Evolutionary conservation across 164 flowering plant genomes (phyloP).

Genomic region (Nelumbo lutea): DNA sequence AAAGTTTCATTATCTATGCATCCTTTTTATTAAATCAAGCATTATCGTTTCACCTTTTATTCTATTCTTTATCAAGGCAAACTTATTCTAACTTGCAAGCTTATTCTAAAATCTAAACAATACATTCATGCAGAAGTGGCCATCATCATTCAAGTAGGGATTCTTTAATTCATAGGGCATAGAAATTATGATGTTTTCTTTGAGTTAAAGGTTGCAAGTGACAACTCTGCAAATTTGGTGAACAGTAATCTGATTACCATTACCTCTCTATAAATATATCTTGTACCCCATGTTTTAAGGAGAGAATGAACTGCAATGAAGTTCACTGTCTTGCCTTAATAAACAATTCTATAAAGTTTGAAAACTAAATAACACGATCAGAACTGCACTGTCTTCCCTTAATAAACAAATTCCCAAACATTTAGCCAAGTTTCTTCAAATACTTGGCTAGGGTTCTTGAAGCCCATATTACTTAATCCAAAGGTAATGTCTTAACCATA

Average conservation of each 20-base stretch:
- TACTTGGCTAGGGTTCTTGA: neutral
- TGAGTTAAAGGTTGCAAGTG: no score
- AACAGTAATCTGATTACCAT: no score
- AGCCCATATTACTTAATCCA: neutral
- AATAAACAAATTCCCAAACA: neutral
- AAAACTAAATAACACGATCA: neutral
- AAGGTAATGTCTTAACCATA: neutral
- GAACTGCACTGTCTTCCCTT: neutral
- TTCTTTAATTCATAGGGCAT: no score
- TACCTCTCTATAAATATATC: no score
- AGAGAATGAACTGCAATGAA: no score
- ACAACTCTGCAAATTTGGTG: no score
- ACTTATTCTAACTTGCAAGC: neutral
- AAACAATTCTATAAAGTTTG: neutral
- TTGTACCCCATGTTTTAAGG: no score
- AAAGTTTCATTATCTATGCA: neutral
- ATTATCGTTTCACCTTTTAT: neutral
- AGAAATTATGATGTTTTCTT: no score
- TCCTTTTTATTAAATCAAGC: neutral
- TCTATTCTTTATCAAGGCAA: neutral
- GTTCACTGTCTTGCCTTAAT: no score
- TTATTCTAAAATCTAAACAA: neutral
- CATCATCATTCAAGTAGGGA: no score
- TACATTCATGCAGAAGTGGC: no score
- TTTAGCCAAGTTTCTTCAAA: neutral